A percentile compares a stretch with the other conserved stretches of the same genome.
Evolutionary conservation across 2,329 filamentous ascomycete species (phyloP).

Genomic region (Ophiosphaerella narmari): DNA sequence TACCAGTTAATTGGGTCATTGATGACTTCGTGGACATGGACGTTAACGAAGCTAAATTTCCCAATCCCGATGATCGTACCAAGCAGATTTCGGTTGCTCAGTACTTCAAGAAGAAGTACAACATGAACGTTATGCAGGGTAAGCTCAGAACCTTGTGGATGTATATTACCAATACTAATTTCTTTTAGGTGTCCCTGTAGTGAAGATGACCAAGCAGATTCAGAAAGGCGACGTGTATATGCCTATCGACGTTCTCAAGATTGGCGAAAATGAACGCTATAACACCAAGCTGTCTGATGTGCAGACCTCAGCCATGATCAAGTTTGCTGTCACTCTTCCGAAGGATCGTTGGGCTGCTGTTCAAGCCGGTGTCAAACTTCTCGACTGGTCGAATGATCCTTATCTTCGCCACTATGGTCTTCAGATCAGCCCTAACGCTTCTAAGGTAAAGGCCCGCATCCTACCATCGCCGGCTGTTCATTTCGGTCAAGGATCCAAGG

Average conservation of each 20-base stretch:
- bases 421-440: constrained; percentile 66
- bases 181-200: constrained; percentile 54
- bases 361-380: constrained; percentile 65
- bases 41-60: constrained; percentile 53
- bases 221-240: constrained; percentile 51
- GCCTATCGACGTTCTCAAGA: constrained; percentile 60
- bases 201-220: constrained; percentile 62
- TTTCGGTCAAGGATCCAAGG: constrained; percentile 55
- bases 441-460: constrained; percentile 68
- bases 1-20: constrained; percentile 56
- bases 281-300: constrained; percentile 61
- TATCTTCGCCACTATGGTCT: constrained; percentile 77
- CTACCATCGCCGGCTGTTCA: constrained; percentile 72
- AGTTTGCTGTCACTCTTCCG: constrained; percentile 83
- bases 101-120: constrained; percentile 61
- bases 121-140: constrained; percentile 49
- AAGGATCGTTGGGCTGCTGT: constrained; percentile 70
- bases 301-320: constrained; percentile 87
- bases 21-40: constrained; percentile 53
- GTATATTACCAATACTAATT: not conserved
- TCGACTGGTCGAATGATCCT: constrained; percentile 71
- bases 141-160: not conserved
- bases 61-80: constrained; percentile 66
- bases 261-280: constrained; percentile 62
- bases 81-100: constrained; percentile 57